Evolutionary conservation across 331 rosid genomes (phyloP).

Genomic region (Quercus lobata): DNA sequence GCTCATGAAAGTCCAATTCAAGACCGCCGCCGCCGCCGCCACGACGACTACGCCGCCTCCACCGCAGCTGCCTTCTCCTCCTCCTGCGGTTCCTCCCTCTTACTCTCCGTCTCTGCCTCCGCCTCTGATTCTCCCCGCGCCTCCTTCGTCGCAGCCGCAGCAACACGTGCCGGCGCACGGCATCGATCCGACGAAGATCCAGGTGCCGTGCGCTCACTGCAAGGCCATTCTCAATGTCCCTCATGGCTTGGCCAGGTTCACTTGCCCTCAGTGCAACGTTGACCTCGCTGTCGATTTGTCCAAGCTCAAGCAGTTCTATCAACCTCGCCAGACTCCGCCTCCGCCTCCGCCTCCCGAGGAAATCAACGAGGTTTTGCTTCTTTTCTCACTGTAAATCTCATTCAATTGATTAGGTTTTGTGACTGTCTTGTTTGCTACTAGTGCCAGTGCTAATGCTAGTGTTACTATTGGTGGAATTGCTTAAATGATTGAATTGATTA

Average conservation of each 20-base stretch:
- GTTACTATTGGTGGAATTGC: no score
- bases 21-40: background rate
- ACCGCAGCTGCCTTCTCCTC: background rate
- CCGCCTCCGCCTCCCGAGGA: conserved; percentile 34
- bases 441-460: no score
- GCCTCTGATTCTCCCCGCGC: no score
- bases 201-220: conserved; percentile 55
- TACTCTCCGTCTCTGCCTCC: no score
- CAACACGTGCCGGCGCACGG: conserved; percentile 45
- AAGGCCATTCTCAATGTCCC: conserved; percentile 64
- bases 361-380: conserved; percentile 43
- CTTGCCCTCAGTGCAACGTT: conserved; percentile 53
- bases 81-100: no score
- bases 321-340: background rate
- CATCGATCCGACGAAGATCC: conserved; percentile 60
- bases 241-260: conserved; percentile 46
- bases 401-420: background rate
- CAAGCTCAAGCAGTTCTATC: conserved; percentile 32
- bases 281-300: conserved; percentile 54
- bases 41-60: background rate
- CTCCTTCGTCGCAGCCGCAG: background rate
- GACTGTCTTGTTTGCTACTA: background rate
- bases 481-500: background rate
- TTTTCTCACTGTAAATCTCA: background rate
- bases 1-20: conserved; percentile 43